These are phyloP conservation scores for Aschersonia sp. DNA, from an alignment of 2,329 filamentous ascomycete genomes.

Conservation along the genomic window DNA sequence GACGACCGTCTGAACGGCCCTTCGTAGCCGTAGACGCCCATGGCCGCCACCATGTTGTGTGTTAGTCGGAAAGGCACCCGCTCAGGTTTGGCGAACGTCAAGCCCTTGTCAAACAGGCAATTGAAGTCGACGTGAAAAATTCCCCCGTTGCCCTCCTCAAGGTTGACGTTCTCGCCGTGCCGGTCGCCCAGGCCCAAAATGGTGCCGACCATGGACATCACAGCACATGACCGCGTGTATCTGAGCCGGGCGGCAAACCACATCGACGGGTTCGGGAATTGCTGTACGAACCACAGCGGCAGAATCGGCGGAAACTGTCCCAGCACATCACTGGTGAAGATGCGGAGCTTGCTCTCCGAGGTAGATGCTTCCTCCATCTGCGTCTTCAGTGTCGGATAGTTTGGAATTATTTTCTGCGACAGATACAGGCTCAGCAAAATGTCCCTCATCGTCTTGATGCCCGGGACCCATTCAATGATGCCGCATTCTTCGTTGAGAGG, in stretches of 20 bases:
- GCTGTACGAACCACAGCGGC: constrained; percentile 88
- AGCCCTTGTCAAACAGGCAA: constrained; percentile 95
- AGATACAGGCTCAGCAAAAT: constrained; percentile 71
- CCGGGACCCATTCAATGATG: constrained; percentile 96
- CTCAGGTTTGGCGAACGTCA: constrained; percentile 90
- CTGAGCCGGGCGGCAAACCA: constrained; percentile 84
- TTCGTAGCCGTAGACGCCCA: constrained; percentile 89
- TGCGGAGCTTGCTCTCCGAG: constrained; percentile 42
- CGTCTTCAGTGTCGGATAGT: constrained; percentile 53
- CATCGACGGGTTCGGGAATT: constrained; percentile 80
- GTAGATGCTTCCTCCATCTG: constrained; percentile 49
- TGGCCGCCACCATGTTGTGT: constrained; percentile 96
- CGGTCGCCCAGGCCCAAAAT: constrained; percentile 88
- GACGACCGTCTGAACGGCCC: constrained; percentile 84
- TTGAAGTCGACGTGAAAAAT: constrained; percentile 99
- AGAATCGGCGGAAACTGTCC: constrained; percentile 68
- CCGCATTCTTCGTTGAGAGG: constrained; percentile 96
- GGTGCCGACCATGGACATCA: constrained; percentile 99
- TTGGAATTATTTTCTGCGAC: constrained; percentile 52
- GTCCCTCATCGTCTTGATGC: constrained; percentile 84
- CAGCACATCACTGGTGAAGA: constrained; percentile 56
- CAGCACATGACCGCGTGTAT: constrained; percentile 87
- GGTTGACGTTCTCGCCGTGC: constrained; percentile 91
- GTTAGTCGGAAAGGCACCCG: constrained; percentile 91
- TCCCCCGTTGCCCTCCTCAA: constrained; percentile 87